Base-by-base conservation (phyloP, 2,329 filamentous ascomycete species). In the Aspergillus sp. region DNA sequence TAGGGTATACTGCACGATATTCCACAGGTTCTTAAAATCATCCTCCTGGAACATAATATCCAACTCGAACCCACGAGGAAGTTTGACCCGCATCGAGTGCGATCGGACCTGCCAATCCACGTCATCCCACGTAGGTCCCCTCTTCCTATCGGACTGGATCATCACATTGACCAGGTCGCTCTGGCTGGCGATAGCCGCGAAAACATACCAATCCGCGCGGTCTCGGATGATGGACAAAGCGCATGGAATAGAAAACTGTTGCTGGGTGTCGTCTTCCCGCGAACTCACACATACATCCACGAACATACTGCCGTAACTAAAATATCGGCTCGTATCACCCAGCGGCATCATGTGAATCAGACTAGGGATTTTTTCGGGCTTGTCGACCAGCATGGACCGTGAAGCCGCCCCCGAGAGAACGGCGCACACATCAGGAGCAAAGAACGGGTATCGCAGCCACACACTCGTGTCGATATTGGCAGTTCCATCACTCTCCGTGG, bases 1-100 rank as follows among this genome's bases (percentile, higher is more conserved):
- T 58, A 81, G 82, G 22, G 88, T 89, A 67, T 95, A 93, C 54
- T 95, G 90, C 59, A 91, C 90, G 70, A 95, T 90, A 61, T 84
- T 88, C 83, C 87, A 92, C 10, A 95, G 73, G 56, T 82, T 85
- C 55, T 86, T 83, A 73, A 88, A 95, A 65, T 95, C 90, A n/a
- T 82, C 76, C 61, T 91, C 88, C 13, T 79, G 79, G 65, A 91
- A 85, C 57, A 87, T 84, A 16, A 94, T 74, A 17, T 82, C 82
- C 40, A 95, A 73, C 52, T 86, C 75, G 64, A 94, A 93, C 1
- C 89, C 89, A 58, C 89, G 84, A 1, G 89, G 87, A 16, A 96
- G 73, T 54, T 82, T 82, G 35, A 95, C 70, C 17, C 85, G 82
- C 51, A 96, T 78, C 0, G 82, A 80, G 54, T 79, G 81, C 6